A percentile compares a stretch with the other conserved stretches of the same genome.
These are phyloP conservation scores for Paramecium pentaurelia DNA, from an alignment of 73 alveolate genomes.

Conservation along the genomic window DNA sequence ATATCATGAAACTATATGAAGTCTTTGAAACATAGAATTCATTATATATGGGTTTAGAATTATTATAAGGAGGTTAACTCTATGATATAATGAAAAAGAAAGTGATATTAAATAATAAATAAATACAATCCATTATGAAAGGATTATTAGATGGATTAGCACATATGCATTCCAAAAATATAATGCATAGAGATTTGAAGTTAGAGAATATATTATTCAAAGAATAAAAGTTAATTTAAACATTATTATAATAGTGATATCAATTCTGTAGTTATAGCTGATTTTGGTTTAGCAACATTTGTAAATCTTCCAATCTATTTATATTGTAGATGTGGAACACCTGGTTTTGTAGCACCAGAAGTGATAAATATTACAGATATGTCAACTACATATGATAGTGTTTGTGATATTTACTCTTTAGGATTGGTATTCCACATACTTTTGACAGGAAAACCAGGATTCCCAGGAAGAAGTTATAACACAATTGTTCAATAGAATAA, in stretches of 20 bases:
- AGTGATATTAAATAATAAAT: slow-evolving; percentile 14
- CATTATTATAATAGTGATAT: not conserved
- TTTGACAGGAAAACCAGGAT: slow-evolving; percentile 34
- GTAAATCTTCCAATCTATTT: slow-evolving; percentile 28
- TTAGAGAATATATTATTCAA: slow-evolving; percentile 45
- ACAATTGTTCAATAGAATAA: slow-evolving; percentile 15
- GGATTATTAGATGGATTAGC: slow-evolving; percentile 58
- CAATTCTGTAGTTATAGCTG: slow-evolving; percentile 53
- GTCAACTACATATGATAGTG: slow-evolving; percentile 55
- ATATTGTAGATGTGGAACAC: slow-evolving; percentile 63
- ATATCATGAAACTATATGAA: slow-evolving; percentile 53
- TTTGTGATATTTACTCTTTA: slow-evolving; percentile 56
- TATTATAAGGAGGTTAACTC: slow-evolving; percentile 55
- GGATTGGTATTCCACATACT: slow-evolving; percentile 59
- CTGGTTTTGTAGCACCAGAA: slow-evolving; percentile 67
- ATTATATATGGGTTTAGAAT: slow-evolving; percentile 56
- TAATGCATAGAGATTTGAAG: slow-evolving; percentile 60
- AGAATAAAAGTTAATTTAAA: not conserved
- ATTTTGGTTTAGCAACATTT: slow-evolving; percentile 56
- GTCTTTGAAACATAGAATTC: slow-evolving; percentile 62
- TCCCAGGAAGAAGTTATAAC: slow-evolving; percentile 38
- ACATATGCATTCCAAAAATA: slow-evolving; percentile 52
- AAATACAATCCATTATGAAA: slow-evolving; percentile 27
- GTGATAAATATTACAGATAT: slow-evolving; percentile 55
- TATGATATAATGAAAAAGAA: slow-evolving; percentile 53